Base-by-base conservation (phyloP, 129 eudicot genomes). In the Saposhnikovia divaricata region DNA sequence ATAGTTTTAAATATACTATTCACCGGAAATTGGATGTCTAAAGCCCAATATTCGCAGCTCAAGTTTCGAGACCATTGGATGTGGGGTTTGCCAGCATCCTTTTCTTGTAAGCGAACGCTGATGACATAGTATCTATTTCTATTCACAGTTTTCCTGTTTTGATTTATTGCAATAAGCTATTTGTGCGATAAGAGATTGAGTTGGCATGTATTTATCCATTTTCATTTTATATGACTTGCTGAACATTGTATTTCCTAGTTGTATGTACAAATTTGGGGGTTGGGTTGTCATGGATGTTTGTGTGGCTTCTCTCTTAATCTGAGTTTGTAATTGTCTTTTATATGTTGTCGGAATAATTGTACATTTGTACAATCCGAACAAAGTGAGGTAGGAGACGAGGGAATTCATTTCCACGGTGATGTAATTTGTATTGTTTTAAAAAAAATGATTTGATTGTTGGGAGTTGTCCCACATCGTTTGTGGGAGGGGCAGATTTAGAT, bases 41-140 rank as follows among this genome's bases (percentile, higher is more conserved):
- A 59, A 13, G 57, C 57, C 68, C 5, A 59, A 59, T 23, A 23
- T 9, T 84, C 98, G 95, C 47, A 86, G 88, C 81, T 91, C 95
- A 9, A 97, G 98, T 82, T 93, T 97, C 2, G 98, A 93, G 88
- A 93, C 98, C 47, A 93, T 93, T 74, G 98, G 91, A 81, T 93
- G 98, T 81, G 95, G 95, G 61, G 97, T 93, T 84, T 91, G 97
- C 85, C 98, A 93, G 83, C 96, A 93, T 81, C 98, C 98, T 10
- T 93, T 93, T 75, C 97, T 93, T 63, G 96, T 93, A 82, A 91
- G 91, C 80, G 85, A 90, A 44, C 89, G 87, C 78, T 91, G 84
- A 88, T 23, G 48, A 51, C 28, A 11, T 38, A 38, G 18, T 38
- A 27, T 66, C 61, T 68, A 43, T 45, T 68, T 23, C 37, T 44